Base-by-base conservation (phyloP, 2,329 filamentous ascomycete genomes). In the Trichoderma koningiopsis region DNA sequence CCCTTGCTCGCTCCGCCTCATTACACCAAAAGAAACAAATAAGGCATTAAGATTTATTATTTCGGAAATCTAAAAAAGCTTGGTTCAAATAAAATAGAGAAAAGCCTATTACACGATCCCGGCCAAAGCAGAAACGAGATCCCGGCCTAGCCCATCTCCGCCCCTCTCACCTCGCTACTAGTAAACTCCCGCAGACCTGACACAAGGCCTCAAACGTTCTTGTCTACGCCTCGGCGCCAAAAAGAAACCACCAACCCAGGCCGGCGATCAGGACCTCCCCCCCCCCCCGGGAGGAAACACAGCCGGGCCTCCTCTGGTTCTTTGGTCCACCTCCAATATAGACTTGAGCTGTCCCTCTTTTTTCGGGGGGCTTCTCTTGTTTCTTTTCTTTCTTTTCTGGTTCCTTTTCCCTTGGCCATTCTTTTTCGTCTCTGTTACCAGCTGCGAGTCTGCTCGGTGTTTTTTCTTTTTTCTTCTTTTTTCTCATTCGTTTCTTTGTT, bases 391-490 rank as follows among this genome's bases (percentile, higher is more conserved):
- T n/a, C 40, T 43, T 43, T 47, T 22, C 66, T 37, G 40, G 37
- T 59, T 49, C 64, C 70, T 69, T 69, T 63, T 69, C 61, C 27
- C 27, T 49, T 60, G 63, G 68, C 43, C 68, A 70, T 37, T 55
- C 49, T 66, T 43, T 68, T 69, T 57, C 55, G 33, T 60, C 68
- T 59, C 27, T 53, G 53, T 69, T 53, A 65, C 53, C 62, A 59
- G 53, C 53, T 59, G 52, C 63, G 11, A 65, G 67, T 57, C 67
- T 69, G 67, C 67, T 52, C 29, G 67, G 62, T 59, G 61, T 58
- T n/a, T 47, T 40, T 63, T 66, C 56, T 5, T 49, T 37, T 33
- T 14, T 47, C 8, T 22, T 11, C 73, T 76, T 75, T 73, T 24
- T 49, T 7, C 11, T 73, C 73, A 70, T 72, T 64, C 70, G 65